A percentile compares a stretch with the other conserved stretches of the same genome.
These are phyloP conservation scores for Mortierella sp. DNA, from an alignment of 371 early-diverging fungal species.

Conservation along the genomic window DNA sequence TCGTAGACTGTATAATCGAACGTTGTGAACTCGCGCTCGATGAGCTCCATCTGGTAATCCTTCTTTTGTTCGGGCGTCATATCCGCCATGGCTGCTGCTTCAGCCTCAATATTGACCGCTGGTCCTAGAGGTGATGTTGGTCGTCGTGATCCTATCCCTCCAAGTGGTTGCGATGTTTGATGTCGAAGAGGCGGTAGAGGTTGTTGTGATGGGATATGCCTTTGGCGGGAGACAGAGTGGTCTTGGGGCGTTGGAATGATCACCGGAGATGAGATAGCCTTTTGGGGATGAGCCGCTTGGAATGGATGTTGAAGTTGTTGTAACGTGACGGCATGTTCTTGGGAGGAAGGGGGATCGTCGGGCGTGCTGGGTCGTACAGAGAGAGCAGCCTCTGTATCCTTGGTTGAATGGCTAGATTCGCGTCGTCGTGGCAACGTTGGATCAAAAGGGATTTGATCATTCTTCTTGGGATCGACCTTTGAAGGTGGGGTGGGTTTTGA, in stretches of 20 bases:
- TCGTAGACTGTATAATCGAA: conserved; percentile 77
- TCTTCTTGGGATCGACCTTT: neutral
- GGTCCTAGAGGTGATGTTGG: too few species aligned
- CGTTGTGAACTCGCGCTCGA: conserved; percentile 69
- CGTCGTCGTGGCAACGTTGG: neutral
- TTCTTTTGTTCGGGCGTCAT: conserved; percentile 37
- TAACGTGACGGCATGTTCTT: conserved; percentile 1
- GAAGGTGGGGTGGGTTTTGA: conserved; percentile 11
- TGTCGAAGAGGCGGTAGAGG: conserved; percentile 16
- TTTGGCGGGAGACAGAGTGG: conserved; percentile 30
- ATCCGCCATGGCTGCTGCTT: conserved; percentile 2
- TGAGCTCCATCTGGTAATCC: conserved; percentile 53
- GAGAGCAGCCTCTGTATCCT: too few species aligned
- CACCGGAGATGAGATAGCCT: conserved; percentile 31
- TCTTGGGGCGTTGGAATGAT: conserved; percentile 42
- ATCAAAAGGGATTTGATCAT: neutral
- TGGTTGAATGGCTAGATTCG: conserved; percentile 4
- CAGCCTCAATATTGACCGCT: too few species aligned
- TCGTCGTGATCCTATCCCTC: too few species aligned
- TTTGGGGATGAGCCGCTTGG: conserved; percentile 36
- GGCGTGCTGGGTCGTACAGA: neutral
- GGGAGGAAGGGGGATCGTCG: neutral
- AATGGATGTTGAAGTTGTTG: conserved; percentile 18
- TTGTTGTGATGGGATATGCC: conserved; percentile 32
- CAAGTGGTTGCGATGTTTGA: conserved; percentile 17